These are phyloP conservation scores for Apostasia shenzhenica DNA, from an alignment of 106 monocot genomes.

Conservation along the genomic window DNA sequence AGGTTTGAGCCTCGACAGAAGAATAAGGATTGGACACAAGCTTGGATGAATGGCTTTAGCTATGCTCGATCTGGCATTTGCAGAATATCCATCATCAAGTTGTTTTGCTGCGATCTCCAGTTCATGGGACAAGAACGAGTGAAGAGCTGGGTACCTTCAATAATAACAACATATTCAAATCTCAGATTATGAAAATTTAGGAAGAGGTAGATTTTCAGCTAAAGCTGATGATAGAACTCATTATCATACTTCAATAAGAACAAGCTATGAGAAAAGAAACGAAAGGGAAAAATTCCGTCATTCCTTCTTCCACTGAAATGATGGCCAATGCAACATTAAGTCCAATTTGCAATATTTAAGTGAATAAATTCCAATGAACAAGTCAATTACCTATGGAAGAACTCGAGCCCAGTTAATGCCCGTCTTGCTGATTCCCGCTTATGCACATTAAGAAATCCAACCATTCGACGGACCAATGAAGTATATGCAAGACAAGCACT, in stretches of 20 bases:
- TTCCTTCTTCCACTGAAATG: too few relatives aligned
- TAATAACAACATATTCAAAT: constrained; percentile 2
- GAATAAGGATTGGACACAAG: constrained; percentile 91
- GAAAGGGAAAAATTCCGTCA: too few relatives aligned
- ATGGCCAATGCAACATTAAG: too few relatives aligned
- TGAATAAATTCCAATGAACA: too few relatives aligned
- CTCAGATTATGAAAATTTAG: not conserved
- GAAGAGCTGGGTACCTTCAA: constrained; percentile 87
- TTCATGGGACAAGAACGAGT: constrained; percentile 68
- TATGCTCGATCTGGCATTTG: constrained; percentile 38
- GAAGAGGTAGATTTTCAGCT: too few relatives aligned
- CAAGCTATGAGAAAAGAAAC: too few relatives aligned
- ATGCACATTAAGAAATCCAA: constrained; percentile 94
- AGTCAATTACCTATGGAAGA: constrained; percentile 73
- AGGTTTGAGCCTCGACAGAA: constrained; percentile 85
- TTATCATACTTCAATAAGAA: too few relatives aligned
- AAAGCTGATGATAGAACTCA: too few relatives aligned
- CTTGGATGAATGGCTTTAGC: constrained; percentile 89
- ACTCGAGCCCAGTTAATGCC: constrained; percentile 85
- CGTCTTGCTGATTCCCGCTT: constrained; percentile 66
- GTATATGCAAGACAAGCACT: constrained; percentile 93
- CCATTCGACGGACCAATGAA: constrained; percentile 86
- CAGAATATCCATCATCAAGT: constrained; percentile 31
- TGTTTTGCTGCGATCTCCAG: constrained; percentile 67
- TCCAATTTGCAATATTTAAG: too few relatives aligned